Percentiles rank a stretch among this genome's conserved stretches.
Conservation (phyloP, 495 filamentous ascomycete species). For the Tuber calosporum region DNA sequence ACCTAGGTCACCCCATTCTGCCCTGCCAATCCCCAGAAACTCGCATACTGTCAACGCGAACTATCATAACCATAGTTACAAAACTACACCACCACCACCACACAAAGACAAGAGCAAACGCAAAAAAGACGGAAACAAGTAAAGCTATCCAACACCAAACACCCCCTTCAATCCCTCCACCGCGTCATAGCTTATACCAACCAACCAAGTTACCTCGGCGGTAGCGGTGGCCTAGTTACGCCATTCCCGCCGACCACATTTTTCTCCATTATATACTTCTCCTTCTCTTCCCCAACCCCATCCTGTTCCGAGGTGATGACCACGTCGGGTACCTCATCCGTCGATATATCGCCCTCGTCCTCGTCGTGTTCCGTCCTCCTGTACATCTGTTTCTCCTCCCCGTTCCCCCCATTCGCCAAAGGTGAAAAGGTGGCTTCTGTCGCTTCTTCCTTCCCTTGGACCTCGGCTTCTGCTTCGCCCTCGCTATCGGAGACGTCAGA, state of each 20-base stretch:
- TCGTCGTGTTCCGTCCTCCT: neutral
- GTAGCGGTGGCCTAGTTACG: neutral
- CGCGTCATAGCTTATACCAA: neutral
- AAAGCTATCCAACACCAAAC: neutral
- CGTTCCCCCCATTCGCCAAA: neutral
- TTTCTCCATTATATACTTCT: neutral
- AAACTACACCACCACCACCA: neutral
- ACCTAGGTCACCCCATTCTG: neutral
- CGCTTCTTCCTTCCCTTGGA: neutral
- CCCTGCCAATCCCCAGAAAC: neutral
- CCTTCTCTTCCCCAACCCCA: neutral
- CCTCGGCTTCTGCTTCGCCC: slow-evolving; percentile 12
- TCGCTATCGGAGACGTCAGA: slow-evolving; percentile 5
- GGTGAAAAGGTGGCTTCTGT: neutral
- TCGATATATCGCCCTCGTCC: neutral
- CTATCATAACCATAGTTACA: neutral
- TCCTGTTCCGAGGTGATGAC: neutral
- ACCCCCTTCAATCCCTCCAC: neutral
- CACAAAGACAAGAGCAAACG: neutral
- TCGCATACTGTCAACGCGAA: neutral
- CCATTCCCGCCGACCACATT: neutral
- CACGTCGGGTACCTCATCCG: neutral
- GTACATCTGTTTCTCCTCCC: neutral
- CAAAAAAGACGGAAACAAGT: neutral
- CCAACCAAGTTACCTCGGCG: slow-evolving; percentile 2